Evolutionary conservation across 1,139 yeast species (phyloP).

Genomic region (Geotrichum macrosporum): DNA sequence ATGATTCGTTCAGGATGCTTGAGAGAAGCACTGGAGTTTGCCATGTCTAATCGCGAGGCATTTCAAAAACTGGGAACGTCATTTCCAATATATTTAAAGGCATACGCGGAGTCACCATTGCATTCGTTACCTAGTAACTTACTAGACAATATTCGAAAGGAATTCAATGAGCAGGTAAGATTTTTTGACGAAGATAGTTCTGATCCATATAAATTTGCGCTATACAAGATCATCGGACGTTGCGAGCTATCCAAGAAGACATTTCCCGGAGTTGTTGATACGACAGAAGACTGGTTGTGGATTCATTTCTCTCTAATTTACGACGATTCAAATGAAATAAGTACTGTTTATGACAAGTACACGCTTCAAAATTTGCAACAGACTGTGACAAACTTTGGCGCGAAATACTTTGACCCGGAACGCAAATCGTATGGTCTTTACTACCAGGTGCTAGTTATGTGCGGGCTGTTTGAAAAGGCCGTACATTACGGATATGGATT

Average conservation of each 20-base stretch:
- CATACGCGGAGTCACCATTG: conserved; percentile 58
- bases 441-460: conserved; percentile 66
- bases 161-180: conserved; percentile 81
- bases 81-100: conserved; percentile 74
- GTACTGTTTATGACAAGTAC: conserved; percentile 66
- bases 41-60: conserved; percentile 49
- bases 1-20: conserved; percentile 78
- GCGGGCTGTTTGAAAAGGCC: conserved; percentile 81
- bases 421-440: conserved; percentile 65
- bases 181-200: conserved; percentile 51
- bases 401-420: conserved; percentile 60
- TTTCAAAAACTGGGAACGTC: conserved; percentile 82
- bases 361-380: conserved; percentile 66
- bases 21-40: conserved; percentile 67
- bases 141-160: conserved; percentile 66
- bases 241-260: conserved; percentile 75
- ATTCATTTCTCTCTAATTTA: conserved; percentile 73
- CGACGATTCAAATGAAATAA: conserved; percentile 46
- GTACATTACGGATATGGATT: conserved; percentile 64
- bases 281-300: conserved; percentile 98
- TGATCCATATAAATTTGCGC: conserved; percentile 88
- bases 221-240: conserved; percentile 86
- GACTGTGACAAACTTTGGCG: conserved; percentile 66
- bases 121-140: conserved; percentile 60
- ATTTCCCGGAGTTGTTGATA: conserved; percentile 67